Base-by-base conservation (phyloP, 1,139 yeast genomes). In the Protomyces inouyei region DNA sequence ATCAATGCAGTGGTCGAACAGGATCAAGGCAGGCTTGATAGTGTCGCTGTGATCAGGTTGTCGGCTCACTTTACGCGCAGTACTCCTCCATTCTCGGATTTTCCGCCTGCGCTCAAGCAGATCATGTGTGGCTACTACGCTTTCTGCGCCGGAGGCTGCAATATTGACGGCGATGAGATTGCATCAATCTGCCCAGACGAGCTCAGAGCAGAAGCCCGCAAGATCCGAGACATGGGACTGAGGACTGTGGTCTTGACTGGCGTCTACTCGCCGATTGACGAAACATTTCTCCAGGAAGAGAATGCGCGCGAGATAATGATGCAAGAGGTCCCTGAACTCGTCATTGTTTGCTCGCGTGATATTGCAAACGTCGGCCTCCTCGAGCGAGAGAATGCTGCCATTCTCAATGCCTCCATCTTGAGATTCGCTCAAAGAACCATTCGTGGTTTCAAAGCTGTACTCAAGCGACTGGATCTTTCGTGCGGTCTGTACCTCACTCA, bases 1-100 rank as follows among this genome's bases (percentile, higher is more conserved):
- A 77, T 79, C 66, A 79, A 79, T 71, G 80, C 81, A 2, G 79
- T 79, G 18, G 72, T 79, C 9, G 82, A 79, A 65, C 75, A 77
- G 60, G 81, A 79, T 67, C 67, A 69, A 21, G 75, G 76, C 8
- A 69, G 79, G 23, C 69, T 79, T 65, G 78, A 76, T n/a, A 72
- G 69, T 48, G 80, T 79, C 16, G 81, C 79, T 0, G 80, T 79
- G 2, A 53, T 79, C 10, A 71, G 82, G 64, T 65, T 79, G 18
- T 76, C 78, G 63, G 78, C 80, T 1, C 77, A 78, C 2, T 79
- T 77, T 65, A 73, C 79, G 1, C 68, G 68, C 4, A 70, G 73
- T 10, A 69, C 74, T 8, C 76, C 74, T 1, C 81, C 82, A 2
- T 79, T 77, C 67, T 72, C 77, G 21, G 79, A 79, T 68, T 77